Percentiles rank a stretch among this genome's conserved stretches.
These are phyloP conservation scores for Aquilaria malaccensis DNA, from an alignment of 345 rosid species.

Conservation along the genomic window DNA sequence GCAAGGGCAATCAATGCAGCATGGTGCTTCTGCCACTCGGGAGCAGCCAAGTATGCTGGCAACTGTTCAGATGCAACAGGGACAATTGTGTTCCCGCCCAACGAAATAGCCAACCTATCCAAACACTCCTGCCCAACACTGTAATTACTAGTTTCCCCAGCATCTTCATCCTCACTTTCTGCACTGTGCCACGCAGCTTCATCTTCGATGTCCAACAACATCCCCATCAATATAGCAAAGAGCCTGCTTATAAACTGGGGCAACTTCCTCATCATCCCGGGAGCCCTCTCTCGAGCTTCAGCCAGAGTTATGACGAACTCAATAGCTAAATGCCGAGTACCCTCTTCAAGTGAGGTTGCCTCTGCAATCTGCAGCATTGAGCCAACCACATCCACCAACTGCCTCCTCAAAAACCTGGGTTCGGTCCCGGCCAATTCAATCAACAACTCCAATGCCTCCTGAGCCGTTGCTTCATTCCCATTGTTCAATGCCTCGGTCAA, in stretches of 20 bases:
- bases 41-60: slow-evolving; percentile 82
- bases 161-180: slow-evolving; percentile 90
- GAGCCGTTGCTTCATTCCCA: slow-evolving; percentile 91
- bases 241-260: slow-evolving; percentile 91
- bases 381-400: slow-evolving; percentile 83
- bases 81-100: slow-evolving; percentile 96
- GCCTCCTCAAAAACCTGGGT: slow-evolving; percentile 86
- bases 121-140: slow-evolving; percentile 97
- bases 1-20: slow-evolving; percentile 96
- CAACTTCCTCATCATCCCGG: slow-evolving; percentile 98
- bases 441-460: slow-evolving; percentile 88
- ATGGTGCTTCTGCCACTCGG: slow-evolving; percentile 99
- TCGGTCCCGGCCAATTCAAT: slow-evolving; percentile 97
- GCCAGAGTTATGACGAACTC: slow-evolving; percentile 95
- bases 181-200: slow-evolving; percentile 92
- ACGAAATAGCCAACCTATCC: slow-evolving; percentile 86
- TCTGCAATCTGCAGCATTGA: slow-evolving; percentile 97
- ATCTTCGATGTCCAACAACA: slow-evolving; percentile 90
- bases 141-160: slow-evolving; percentile 89
- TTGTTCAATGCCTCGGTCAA: slow-evolving; percentile 86
- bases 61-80: slow-evolving; percentile 94
- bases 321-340: slow-evolving; percentile 82
- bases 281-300: slow-evolving; percentile 97
- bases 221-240: slow-evolving; percentile 82
- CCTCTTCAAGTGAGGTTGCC: slow-evolving; percentile 90